Evolutionary conservation across 345 rosid genomes (phyloP).

Genomic region (Erodium maritimum): DNA sequence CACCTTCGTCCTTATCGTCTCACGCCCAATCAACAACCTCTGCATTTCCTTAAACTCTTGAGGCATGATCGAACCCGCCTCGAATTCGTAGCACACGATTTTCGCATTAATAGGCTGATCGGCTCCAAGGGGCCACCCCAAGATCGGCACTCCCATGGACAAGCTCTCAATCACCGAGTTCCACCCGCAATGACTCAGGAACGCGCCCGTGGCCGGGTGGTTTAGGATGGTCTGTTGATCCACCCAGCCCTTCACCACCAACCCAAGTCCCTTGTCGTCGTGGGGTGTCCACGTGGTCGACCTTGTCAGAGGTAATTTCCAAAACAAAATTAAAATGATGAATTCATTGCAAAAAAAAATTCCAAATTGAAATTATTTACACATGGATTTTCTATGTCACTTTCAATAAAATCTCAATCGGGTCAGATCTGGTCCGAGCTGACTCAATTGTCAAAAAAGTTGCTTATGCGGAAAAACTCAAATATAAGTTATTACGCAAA

Average conservation of each 20-base stretch:
- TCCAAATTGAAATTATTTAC: no score
- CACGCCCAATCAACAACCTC: not conserved
- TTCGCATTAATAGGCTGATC: slow-evolving; percentile 22
- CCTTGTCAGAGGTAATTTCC: no score
- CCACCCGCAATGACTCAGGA: slow-evolving; percentile 13
- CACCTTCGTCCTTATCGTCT: slow-evolving; percentile 8
- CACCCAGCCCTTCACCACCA: slow-evolving; percentile 7
- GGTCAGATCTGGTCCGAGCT: no score
- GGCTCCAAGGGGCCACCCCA: slow-evolving; percentile 16
- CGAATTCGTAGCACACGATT: slow-evolving; percentile 6
- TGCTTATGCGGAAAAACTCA: no score
- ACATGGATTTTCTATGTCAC: no score
- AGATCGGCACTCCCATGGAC: slow-evolving; percentile 15
- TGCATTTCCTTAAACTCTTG: not conserved
- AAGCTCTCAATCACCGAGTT: slow-evolving; percentile 20
- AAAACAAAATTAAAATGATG: no score
- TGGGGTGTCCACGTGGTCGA: not conserved
- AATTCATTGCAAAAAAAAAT: no score
- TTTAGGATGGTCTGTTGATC: slow-evolving; percentile 4
- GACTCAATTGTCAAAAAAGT: no score
- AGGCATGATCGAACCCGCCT: slow-evolving; percentile 5
- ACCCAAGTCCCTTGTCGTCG: not conserved
- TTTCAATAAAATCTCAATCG: no score
- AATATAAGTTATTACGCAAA: no score
- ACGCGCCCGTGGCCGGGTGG: slow-evolving; percentile 2